phyloP scores from a whole-genome alignment of 768 basidiomycete genomes.

The Pleurotus cornucopiae region DNA sequence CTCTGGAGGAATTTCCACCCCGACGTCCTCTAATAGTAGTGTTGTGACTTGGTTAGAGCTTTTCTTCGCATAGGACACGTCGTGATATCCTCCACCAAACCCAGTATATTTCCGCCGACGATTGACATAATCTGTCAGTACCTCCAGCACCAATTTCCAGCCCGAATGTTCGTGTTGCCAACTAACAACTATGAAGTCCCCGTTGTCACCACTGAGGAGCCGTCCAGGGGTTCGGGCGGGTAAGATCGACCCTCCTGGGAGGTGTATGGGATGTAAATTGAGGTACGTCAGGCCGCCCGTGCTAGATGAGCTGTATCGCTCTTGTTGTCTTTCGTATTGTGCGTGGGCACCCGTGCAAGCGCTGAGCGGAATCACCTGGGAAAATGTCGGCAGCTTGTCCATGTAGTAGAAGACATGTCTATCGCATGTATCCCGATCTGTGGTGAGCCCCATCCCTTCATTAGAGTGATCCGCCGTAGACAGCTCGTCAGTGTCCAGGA shows the following conservation, averaged over 20 bases:
- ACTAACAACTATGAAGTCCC: conserved; percentile 63
- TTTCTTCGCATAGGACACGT: conserved; percentile 50
- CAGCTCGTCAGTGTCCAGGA: conserved; percentile 69
- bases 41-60: conserved; percentile 33
- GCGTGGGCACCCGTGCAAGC: conserved; percentile 66
- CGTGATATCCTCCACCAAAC: conserved; percentile 39
- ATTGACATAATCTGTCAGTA: conserved; percentile 73
- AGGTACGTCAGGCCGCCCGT: conserved; percentile 52
- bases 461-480: conserved; percentile 45
- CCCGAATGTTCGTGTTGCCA: conserved; percentile 85
- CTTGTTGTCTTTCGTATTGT: conserved; percentile 64
- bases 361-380: conserved; percentile 64
- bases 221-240: conserved; percentile 64
- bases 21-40: conserved; percentile 62
- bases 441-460: conserved; percentile 33
- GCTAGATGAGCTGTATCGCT: conserved; percentile 51
- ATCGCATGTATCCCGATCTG: conserved; percentile 57
- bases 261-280: conserved; percentile 61
- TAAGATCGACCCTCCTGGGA: conserved; percentile 75
- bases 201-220: conserved; percentile 67
- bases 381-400: conserved; percentile 63
- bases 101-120: conserved; percentile 40
- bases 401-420: conserved; percentile 76
- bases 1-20: conserved; percentile 60
- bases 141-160: conserved; percentile 82